Conservation (phyloP, 2,329 filamentous ascomycete species). For the Elsinoe fawcettii region DNA sequence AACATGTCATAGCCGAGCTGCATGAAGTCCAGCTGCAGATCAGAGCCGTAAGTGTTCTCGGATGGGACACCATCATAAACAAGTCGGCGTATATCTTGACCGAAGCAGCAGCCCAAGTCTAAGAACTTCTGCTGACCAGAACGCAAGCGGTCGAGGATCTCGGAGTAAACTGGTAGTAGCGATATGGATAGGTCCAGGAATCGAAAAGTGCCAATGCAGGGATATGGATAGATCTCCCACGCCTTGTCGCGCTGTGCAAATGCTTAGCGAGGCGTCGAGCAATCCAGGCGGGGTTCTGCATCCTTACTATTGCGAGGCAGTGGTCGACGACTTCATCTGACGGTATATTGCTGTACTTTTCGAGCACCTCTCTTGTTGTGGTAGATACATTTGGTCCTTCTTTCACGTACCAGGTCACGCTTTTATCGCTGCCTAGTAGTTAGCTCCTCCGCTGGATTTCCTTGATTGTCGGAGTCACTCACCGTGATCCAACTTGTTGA, state of each 20-base stretch:
- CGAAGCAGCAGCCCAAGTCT: constrained; percentile 36
- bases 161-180: constrained; percentile 21
- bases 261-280: background rate
- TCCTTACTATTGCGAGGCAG: constrained; percentile 29
- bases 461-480: background rate
- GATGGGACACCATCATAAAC: constrained; percentile 31
- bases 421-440: constrained; percentile 12
- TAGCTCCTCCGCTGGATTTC: background rate
- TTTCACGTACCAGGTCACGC: constrained; percentile 26
- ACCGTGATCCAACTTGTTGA: background rate
- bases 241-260: constrained; percentile 20
- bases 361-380: constrained; percentile 30
- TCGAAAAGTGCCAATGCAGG: constrained; percentile 21
- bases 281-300: background rate
- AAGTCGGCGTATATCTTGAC: constrained; percentile 34
- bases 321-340: constrained; percentile 31
- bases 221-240: constrained; percentile 21
- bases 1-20: constrained; percentile 35
- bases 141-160: constrained; percentile 23
- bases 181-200: constrained; percentile 22
- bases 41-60: constrained; percentile 28
- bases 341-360: constrained; percentile 34
- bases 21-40: constrained; percentile 29
- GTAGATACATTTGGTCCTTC: constrained; percentile 27
- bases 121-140: constrained; percentile 30